Conservation (phyloP, 192 early-diverging fungal species). For the Chytriomyces sp. region DNA sequence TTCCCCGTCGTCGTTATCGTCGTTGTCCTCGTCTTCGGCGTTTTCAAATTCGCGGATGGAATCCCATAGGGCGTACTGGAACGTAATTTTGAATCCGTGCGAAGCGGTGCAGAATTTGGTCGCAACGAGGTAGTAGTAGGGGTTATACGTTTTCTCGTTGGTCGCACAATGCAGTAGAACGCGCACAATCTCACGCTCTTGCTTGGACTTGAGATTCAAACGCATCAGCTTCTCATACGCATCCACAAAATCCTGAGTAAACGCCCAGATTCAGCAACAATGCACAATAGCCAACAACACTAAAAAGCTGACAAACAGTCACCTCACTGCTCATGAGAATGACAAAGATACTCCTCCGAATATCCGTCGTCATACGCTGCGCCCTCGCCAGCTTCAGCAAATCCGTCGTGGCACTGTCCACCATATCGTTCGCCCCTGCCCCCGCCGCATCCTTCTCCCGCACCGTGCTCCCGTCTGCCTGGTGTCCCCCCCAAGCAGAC, state of each 20-base stretch:
- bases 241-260: slow-evolving; percentile 85
- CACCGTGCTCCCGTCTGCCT: slow-evolving; percentile 46
- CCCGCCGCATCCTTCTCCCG: not conserved
- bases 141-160: slow-evolving; percentile 88
- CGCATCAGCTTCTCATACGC: slow-evolving; percentile 84
- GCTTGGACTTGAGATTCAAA: slow-evolving; percentile 84
- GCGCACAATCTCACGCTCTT: slow-evolving; percentile 92
- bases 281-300: not conserved
- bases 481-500: slow-evolving; percentile 84
- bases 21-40: slow-evolving; percentile 66
- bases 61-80: slow-evolving; percentile 97
- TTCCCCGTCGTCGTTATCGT: slow-evolving; percentile 69
- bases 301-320: slow-evolving; percentile 7
- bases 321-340: slow-evolving; percentile 88
- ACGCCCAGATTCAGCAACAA: not conserved
- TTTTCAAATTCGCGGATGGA: slow-evolving; percentile 68
- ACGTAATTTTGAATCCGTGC: slow-evolving; percentile 84
- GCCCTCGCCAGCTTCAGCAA: slow-evolving; percentile 77
- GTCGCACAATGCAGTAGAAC: slow-evolving; percentile 90
- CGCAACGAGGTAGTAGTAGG: slow-evolving; percentile 88
- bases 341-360: slow-evolving; percentile 89
- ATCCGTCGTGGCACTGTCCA: slow-evolving; percentile 31
- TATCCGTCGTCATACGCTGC: slow-evolving; percentile 97
- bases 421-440: not conserved
- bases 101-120: slow-evolving; percentile 75